Conservation (phyloP, 352 stramenopile genomes). For the Globisporangium irregulare region DNA sequence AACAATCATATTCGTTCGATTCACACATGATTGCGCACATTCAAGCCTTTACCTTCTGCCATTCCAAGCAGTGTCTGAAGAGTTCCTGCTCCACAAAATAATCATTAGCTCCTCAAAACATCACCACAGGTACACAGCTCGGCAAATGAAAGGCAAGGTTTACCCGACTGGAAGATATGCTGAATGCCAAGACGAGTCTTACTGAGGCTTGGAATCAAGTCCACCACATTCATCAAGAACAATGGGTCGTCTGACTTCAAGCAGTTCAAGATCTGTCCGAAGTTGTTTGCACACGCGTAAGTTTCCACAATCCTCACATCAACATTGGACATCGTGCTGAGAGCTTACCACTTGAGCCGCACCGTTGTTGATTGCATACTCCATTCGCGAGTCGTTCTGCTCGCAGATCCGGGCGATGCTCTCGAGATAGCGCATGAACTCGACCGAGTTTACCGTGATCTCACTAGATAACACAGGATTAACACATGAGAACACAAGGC, state of each 20-base stretch:
- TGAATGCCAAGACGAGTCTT: conserved; percentile 59
- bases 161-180: conserved; percentile 81
- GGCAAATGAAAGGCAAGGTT: background rate
- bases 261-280: conserved; percentile 58
- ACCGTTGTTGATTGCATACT: conserved; percentile 46
- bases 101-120: background rate
- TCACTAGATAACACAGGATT: conserved; percentile 21
- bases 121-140: background rate
- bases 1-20: background rate
- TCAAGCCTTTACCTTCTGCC: conserved; percentile 50
- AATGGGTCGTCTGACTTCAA: conserved; percentile 75
- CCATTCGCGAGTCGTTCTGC: conserved; percentile 54
- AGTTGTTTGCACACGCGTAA: background rate
- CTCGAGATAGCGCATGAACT: conserved; percentile 80
- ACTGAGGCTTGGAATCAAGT: conserved; percentile 72
- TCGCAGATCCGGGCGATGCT: conserved; percentile 60
- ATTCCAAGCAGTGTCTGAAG: conserved; percentile 61
- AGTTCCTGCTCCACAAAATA: conserved; percentile 36
- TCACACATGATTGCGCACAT: background rate
- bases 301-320: background rate
- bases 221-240: conserved; percentile 84
- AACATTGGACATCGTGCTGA: background rate
- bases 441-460: conserved; percentile 49
- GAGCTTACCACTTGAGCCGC: conserved; percentile 40
- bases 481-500: background rate